Evolutionary conservation across 306 rosid species (phyloP).

Genomic region (Trifolium subterraneum): DNA sequence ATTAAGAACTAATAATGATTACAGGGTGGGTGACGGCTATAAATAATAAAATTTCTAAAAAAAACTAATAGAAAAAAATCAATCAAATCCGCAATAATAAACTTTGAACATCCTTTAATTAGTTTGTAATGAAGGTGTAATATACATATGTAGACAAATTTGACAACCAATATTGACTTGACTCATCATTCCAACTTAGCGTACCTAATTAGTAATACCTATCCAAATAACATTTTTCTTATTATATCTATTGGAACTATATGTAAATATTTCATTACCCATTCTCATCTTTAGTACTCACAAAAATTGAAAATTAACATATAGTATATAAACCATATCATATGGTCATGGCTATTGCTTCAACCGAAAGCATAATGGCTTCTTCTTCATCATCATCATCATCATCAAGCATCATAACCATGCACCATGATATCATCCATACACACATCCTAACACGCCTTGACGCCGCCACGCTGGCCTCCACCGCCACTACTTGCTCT

Average conservation of each 20-base stretch:
- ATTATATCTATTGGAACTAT: background rate
- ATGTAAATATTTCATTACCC: background rate
- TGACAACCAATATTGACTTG: conserved; percentile 17
- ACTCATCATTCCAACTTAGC: background rate
- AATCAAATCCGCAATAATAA: too few species aligned
- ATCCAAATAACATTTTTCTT: background rate
- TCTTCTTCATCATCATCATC: conserved; percentile 10
- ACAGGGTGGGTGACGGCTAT: too few species aligned
- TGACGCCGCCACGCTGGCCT: conserved; percentile 67
- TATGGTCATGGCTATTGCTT: background rate
- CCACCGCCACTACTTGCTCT: conserved; percentile 61
- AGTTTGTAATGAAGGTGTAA: too few species aligned
- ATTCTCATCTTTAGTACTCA: background rate
- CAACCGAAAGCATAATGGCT: background rate
- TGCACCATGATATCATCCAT: conserved; percentile 68
- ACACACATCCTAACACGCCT: conserved; percentile 75
- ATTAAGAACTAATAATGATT: too few species aligned
- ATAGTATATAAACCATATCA: background rate
- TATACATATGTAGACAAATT: background rate
- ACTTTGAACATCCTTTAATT: too few species aligned
- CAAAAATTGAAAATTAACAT: background rate
- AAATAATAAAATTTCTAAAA: too few species aligned
- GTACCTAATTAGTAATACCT: background rate
- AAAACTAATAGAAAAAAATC: too few species aligned
- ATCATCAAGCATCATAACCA: conserved; percentile 42